Conservation (phyloP, 345 rosid species). For the Cardamine chenopodiifolia region DNA sequence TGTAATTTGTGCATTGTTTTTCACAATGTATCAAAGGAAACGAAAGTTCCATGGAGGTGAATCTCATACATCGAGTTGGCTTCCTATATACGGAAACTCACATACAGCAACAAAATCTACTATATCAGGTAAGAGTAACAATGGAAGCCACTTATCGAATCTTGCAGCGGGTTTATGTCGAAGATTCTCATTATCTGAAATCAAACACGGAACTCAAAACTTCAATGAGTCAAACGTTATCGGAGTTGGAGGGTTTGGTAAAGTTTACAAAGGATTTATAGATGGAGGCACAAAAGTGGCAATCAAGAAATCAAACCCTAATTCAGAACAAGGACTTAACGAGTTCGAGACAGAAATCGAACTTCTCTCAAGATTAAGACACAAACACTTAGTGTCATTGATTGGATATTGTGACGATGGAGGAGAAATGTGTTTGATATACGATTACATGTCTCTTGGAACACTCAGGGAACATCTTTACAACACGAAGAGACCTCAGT, state of each 20-base stretch:
- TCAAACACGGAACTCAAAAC: slow-evolving; percentile 62
- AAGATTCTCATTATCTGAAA: slow-evolving; percentile 67
- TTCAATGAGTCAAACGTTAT: slow-evolving; percentile 70
- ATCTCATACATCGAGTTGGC: slow-evolving; percentile 65
- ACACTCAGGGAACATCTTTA: slow-evolving; percentile 79
- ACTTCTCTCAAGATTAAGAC: slow-evolving; percentile 86
- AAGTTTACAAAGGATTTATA: slow-evolving; percentile 78
- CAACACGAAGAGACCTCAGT: slow-evolving; percentile 54
- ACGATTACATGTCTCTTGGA: slow-evolving; percentile 91
- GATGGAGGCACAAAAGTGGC: slow-evolving; percentile 72
- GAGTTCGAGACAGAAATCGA: slow-evolving; percentile 86
- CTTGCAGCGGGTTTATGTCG: slow-evolving; percentile 72
- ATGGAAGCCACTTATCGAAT: slow-evolving; percentile 53
- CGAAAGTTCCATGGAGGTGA: slow-evolving; percentile 40
- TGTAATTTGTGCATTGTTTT: slow-evolving; percentile 55
- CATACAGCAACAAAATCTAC: slow-evolving; percentile 64
- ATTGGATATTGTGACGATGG: slow-evolving; percentile 89
- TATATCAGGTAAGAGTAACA: slow-evolving; percentile 48
- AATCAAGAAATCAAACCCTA: slow-evolving; percentile 80
- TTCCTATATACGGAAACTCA: slow-evolving; percentile 62
- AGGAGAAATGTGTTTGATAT: slow-evolving; percentile 83
- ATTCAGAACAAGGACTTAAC: slow-evolving; percentile 80
- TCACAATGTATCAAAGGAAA: slow-evolving; percentile 50
- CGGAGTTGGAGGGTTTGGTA: slow-evolving; percentile 93
- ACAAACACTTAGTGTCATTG: slow-evolving; percentile 88